Evolutionary conservation across 352 stramenopile species (phyloP).

Genomic region (Globisporangium nodosum): DNA sequence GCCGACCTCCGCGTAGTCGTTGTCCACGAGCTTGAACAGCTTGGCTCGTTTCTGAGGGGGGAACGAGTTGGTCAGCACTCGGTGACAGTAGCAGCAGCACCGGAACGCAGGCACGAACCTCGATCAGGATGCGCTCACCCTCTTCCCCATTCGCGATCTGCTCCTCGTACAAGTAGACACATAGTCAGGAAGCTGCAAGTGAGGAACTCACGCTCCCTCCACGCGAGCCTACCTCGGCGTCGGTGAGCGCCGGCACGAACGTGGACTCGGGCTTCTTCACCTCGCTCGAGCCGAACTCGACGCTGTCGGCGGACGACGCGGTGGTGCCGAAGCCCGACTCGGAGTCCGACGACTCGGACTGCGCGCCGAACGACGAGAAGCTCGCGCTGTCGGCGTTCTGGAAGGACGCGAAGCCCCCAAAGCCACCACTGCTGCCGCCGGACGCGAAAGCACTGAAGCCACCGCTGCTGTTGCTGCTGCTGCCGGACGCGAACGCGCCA

Average conservation of each 20-base stretch:
- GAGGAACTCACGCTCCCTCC: too few species aligned
- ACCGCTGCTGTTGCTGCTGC: constrained; percentile 11
- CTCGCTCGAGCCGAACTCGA: constrained; percentile 37
- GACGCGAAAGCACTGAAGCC: constrained; percentile 36
- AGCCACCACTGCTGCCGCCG: constrained; percentile 14
- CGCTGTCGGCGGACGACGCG: constrained; percentile 32
- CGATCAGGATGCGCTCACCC: constrained; percentile 56
- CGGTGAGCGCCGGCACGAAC: constrained; percentile 48
- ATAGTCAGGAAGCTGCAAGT: background rate
- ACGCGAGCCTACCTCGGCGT: constrained; percentile 43
- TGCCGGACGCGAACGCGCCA: constrained; percentile 13
- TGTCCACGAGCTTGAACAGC: constrained; percentile 72
- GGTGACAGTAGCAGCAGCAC: too few species aligned
- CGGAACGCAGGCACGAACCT: constrained; percentile 25
- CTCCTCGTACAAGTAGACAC: background rate
- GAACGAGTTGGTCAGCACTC: too few species aligned
- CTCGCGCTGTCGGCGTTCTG: constrained; percentile 32
- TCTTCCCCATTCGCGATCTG: constrained; percentile 62
- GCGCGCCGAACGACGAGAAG: constrained; percentile 53
- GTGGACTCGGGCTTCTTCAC: constrained; percentile 38
- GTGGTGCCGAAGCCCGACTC: constrained; percentile 26
- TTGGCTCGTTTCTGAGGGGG: constrained; percentile 60
- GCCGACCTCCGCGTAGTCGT: constrained; percentile 72
- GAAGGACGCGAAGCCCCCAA: constrained; percentile 48
- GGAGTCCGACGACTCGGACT: constrained; percentile 24